phyloP scores from a whole-genome alignment of 2,329 filamentous ascomycete species.

The Seiridium unicorne region DNA sequence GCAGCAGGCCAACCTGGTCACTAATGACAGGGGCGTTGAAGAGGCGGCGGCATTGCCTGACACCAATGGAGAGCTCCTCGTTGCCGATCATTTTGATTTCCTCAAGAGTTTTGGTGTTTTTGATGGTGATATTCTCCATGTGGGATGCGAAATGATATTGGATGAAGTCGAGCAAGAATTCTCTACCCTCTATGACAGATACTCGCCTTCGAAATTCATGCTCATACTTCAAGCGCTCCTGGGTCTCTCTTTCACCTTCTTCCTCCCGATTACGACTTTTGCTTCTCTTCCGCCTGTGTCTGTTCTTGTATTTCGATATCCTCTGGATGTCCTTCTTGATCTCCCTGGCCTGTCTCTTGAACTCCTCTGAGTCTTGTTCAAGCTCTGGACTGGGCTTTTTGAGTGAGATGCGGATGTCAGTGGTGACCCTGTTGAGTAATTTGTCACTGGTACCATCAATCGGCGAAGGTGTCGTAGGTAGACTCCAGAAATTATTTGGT shows the following conservation, averaged over 20 bases:
- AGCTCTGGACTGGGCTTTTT: not conserved
- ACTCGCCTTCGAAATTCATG: conserved; percentile 4
- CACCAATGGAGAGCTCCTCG: conserved; percentile 10
- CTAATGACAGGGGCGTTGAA: conserved; percentile 20
- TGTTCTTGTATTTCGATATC: conserved; percentile 1
- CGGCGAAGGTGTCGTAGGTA: not conserved
- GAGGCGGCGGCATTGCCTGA: conserved; percentile 15
- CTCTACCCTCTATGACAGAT: conserved; percentile 9
- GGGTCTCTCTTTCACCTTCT: not conserved
- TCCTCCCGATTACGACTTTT: not conserved
- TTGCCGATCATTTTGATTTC: conserved; percentile 21
- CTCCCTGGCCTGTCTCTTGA: conserved; percentile 8
- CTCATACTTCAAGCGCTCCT: not conserved
- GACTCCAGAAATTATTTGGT: not conserved
- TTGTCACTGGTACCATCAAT: too few species aligned
- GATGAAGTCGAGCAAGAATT: conserved; percentile 16
- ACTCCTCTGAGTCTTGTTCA: conserved; percentile 8
- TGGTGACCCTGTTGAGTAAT: not conserved
- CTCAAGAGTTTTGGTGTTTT: conserved; percentile 12
- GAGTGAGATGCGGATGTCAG: conserved; percentile 10
- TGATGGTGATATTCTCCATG: conserved; percentile 13
- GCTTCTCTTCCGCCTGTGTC: not conserved
- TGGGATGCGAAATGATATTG: conserved; percentile 13
- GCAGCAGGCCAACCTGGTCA: conserved; percentile 15
- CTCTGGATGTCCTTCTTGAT: conserved; percentile 9